Evolutionary conservation across 208 protist genomes (phyloP).

Genomic region (Tritrichomonas musculus): DNA sequence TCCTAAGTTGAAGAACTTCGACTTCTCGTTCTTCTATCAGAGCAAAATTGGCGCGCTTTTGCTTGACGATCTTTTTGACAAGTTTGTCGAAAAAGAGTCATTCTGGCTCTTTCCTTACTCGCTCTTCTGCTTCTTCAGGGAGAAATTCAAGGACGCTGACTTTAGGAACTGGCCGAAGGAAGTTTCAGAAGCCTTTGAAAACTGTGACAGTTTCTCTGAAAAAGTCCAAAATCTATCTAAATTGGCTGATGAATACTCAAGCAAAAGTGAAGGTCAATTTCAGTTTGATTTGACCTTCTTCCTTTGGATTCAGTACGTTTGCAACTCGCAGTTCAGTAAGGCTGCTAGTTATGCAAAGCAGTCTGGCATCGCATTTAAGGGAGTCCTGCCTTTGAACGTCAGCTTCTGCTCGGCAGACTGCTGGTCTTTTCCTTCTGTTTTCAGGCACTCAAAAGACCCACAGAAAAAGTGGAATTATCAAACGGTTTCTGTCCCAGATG

Average conservation of each 20-base stretch:
- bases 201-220: too few species aligned
- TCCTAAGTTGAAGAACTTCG: too few species aligned
- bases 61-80: not conserved
- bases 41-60: too few species aligned
- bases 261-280: not conserved
- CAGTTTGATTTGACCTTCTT: not conserved
- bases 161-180: not conserved
- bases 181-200: too few species aligned
- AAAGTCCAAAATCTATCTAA: too few species aligned
- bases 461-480: too few species aligned
- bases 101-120: not conserved
- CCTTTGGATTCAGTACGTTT: not conserved
- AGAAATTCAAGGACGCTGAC: not conserved
- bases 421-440: not conserved
- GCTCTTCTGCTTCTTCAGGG: not conserved
- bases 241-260: constrained; percentile 1
- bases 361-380: not conserved
- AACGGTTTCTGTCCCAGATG: too few species aligned
- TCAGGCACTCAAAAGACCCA: too few species aligned
- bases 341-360: not conserved
- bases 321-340: not conserved
- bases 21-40: too few species aligned
- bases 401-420: not conserved
- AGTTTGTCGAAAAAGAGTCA: not conserved
- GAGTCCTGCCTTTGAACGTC: not conserved